Conservation (phyloP, 495 filamentous ascomycete species). For the Cladorrhinum samala region DNA sequence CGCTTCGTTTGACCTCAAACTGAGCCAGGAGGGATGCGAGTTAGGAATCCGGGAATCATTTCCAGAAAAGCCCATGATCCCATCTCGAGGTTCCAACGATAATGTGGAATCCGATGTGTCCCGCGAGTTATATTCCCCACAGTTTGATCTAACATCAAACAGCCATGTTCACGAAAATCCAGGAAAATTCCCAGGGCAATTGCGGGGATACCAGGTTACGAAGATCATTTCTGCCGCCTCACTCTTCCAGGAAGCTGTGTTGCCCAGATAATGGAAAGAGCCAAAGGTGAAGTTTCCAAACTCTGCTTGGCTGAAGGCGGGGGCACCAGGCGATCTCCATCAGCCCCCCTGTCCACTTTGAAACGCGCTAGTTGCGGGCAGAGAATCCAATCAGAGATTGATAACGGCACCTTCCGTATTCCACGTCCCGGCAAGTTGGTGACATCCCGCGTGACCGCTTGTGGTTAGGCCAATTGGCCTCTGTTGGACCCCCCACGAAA, state of each 20-base stretch:
- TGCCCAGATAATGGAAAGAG: not conserved
- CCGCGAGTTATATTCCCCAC: too few species aligned
- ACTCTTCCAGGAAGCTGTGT: not conserved
- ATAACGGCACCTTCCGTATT: not conserved
- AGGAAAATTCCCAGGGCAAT: too few species aligned
- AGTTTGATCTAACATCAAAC: too few species aligned
- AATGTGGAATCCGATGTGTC: too few species aligned
- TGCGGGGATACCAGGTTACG: too few species aligned
- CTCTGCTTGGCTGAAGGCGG: too few species aligned
- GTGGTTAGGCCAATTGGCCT: not conserved
- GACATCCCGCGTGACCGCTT: slow-evolving; percentile 5
- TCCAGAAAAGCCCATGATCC: not conserved
- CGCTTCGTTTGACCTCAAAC: not conserved
- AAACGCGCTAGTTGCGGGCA: slow-evolving; percentile 14
- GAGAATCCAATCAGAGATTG: slow-evolving; percentile 6
- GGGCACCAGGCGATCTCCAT: slow-evolving; percentile 16
- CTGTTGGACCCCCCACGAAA: not conserved
- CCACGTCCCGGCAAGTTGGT: slow-evolving; percentile 2
- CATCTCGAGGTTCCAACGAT: not conserved
- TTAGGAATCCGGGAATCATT: not conserved
- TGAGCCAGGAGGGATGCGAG: too few species aligned
- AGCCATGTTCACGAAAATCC: too few species aligned
- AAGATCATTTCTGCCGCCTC: too few species aligned
- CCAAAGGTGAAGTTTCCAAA: too few species aligned
- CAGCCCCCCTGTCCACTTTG: slow-evolving; percentile 19